Percentiles rank a stretch among this genome's conserved stretches.
phyloP scores from a whole-genome alignment of 345 rosid species.

The Gossypium sturtianum region DNA sequence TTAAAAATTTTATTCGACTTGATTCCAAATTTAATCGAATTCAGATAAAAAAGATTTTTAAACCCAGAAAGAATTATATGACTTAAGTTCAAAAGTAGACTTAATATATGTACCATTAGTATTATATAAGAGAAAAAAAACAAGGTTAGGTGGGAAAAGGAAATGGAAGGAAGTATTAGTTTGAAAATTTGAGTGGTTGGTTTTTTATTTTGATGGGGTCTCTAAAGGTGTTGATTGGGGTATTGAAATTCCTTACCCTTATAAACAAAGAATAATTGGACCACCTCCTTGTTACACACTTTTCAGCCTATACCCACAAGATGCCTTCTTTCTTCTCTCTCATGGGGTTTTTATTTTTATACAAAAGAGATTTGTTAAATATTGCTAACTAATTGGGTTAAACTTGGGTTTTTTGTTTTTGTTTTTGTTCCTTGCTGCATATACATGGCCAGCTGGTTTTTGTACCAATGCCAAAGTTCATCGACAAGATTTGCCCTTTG shows the following conservation, averaged over 20 bases:
- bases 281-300: background rate
- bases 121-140: background rate
- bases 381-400: too few relatives aligned
- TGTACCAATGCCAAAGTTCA: background rate
- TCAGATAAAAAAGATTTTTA: too few relatives aligned
- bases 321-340: background rate
- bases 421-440: background rate
- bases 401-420: too few relatives aligned
- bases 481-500: too few relatives aligned
- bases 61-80: rapidly evolving
- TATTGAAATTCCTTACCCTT: background rate
- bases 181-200: background rate
- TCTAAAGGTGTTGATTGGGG: background rate
- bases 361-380: background rate
- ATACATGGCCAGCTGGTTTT: background rate
- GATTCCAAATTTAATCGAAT: too few relatives aligned
- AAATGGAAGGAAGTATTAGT: background rate
- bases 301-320: background rate
- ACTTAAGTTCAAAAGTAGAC: too few relatives aligned
- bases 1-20: too few relatives aligned
- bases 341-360: background rate
- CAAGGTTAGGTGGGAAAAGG: background rate
- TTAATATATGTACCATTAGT: too few relatives aligned
- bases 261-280: background rate
- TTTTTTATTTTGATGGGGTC: background rate